These are phyloP conservation scores for Claviceps sp. DNA, from an alignment of 2,329 filamentous ascomycete genomes.

Conservation along the genomic window DNA sequence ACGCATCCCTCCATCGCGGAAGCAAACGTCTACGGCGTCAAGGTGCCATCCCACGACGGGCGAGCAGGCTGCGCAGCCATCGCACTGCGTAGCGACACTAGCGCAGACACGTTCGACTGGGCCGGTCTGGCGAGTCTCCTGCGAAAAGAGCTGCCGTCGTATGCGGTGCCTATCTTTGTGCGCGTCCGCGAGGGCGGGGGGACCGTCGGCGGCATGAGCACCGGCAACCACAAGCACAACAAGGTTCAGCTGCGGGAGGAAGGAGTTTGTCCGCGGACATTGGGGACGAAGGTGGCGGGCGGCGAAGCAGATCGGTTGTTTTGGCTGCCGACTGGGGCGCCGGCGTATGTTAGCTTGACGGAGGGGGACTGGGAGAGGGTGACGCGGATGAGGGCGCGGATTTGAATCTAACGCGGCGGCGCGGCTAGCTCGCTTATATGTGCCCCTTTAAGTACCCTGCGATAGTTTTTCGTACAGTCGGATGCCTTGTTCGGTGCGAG, in stretches of 20 bases:
- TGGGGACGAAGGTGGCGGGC: conserved; percentile 2
- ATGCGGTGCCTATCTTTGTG: conserved; percentile 55
- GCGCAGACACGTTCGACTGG: conserved; percentile 41
- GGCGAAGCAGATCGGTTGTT: conserved; percentile 4
- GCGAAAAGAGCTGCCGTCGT: conserved; percentile 48
- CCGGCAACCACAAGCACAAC: conserved; percentile 5
- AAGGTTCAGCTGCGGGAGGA: conserved; percentile 4
- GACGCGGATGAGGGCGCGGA: conserved; percentile 4
- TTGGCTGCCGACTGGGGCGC: conserved; percentile 5
- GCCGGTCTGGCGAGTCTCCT: conserved; percentile 33
- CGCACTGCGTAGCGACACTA: conserved; percentile 36
- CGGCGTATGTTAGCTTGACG: conserved; percentile 3
- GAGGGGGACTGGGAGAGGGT: conserved; percentile 5
- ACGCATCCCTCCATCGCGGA: conserved; percentile 45
- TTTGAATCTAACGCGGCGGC: background rate
- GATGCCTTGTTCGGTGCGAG: no score
- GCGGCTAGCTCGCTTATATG: no score
- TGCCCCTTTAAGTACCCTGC: no score
- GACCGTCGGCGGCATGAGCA: conserved; percentile 4
- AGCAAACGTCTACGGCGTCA: conserved; percentile 58
- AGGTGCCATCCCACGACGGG: conserved; percentile 52
- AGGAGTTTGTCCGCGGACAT: conserved; percentile 2
- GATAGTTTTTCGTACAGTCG: no score
- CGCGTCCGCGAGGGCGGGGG: conserved; percentile 1
- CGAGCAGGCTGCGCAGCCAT: conserved; percentile 52